Evolutionary conservation across 805 yeast genomes (phyloP).

Genomic region (Millerago galiae): DNA sequence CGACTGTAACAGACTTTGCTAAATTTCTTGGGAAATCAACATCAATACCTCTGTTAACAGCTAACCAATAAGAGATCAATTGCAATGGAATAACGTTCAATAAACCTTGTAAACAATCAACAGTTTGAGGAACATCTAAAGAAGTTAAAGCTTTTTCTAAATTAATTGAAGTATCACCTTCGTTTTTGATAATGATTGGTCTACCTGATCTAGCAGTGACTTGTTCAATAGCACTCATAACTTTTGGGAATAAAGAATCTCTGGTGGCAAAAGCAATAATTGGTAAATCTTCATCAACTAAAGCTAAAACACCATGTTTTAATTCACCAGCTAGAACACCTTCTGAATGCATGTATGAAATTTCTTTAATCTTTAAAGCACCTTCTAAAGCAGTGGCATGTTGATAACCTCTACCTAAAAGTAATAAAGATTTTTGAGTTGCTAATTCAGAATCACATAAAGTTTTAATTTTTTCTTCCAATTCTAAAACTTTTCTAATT

Average conservation of each 20-base stretch:
- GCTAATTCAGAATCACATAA: conserved; percentile 70
- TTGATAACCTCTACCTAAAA: conserved; percentile 97
- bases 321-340: conserved; percentile 99
- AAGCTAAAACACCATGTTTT: conserved; percentile 96
- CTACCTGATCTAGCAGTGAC: conserved; percentile 96
- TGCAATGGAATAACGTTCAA: conserved; percentile 92
- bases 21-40: conserved; percentile 98
- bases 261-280: conserved; percentile 94
- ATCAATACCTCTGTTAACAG: conserved; percentile 89
- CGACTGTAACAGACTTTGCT: conserved; percentile 98
- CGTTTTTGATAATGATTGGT: conserved; percentile 89
- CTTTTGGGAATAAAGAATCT: conserved; percentile 94
- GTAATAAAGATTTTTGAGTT: conserved; percentile 77
- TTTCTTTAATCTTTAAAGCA: conserved; percentile 96
- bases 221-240: conserved; percentile 91
- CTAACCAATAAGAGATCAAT: conserved; percentile 94
- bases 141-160: conserved; percentile 55
- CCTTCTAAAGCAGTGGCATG: conserved; percentile 97
- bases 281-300: conserved; percentile 91
- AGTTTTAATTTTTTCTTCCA: conserved; percentile 67
- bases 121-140: conserved; percentile 89
- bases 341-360: conserved; percentile 97
- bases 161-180: conserved; percentile 60
- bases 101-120: conserved; percentile 96
- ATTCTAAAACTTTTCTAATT: conserved; percentile 66